Percentiles rank a stretch among this genome's conserved stretches.
These are phyloP conservation scores for Talaromyces sp. DNA, from an alignment of 2,329 filamentous ascomycete species.

Conservation along the genomic window DNA sequence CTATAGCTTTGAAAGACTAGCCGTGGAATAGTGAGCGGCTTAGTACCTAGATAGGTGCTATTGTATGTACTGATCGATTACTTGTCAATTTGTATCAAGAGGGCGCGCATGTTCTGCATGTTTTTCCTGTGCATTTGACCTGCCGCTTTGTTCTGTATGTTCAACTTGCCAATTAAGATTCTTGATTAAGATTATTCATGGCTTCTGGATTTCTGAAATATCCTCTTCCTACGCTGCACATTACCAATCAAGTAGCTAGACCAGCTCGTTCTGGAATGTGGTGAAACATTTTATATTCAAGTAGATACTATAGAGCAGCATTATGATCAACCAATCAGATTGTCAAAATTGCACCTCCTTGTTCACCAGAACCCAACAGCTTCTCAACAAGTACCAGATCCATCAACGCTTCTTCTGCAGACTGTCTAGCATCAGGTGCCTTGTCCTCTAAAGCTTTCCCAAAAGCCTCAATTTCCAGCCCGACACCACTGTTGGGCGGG, in stretches of 20 bases:
- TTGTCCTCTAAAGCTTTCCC: constrained; percentile 12
- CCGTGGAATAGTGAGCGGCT: background rate
- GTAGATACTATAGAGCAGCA: background rate
- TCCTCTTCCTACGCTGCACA: too few species aligned
- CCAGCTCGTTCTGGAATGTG: too few species aligned
- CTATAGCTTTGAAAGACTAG: background rate
- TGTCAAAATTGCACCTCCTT: background rate
- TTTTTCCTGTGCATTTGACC: background rate
- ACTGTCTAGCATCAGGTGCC: constrained; percentile 19
- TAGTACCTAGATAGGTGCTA: background rate
- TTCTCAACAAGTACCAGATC: constrained; percentile 21
- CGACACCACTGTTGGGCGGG: background rate
- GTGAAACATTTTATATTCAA: background rate
- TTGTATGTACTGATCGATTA: background rate
- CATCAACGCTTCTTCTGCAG: constrained; percentile 20
- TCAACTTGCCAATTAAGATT: too few species aligned
- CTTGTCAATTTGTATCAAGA: too few species aligned
- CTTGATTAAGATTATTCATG: too few species aligned
- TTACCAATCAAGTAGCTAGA: too few species aligned
- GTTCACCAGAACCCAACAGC: constrained; percentile 1
- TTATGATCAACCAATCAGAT: background rate
- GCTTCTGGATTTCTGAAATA: too few species aligned
- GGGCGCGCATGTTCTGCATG: background rate
- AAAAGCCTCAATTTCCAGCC: constrained; percentile 3
- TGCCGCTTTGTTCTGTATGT: too few species aligned